Evolutionary conservation across 2,329 filamentous ascomycete species (phyloP).

Genomic region (Fusarium sp.): DNA sequence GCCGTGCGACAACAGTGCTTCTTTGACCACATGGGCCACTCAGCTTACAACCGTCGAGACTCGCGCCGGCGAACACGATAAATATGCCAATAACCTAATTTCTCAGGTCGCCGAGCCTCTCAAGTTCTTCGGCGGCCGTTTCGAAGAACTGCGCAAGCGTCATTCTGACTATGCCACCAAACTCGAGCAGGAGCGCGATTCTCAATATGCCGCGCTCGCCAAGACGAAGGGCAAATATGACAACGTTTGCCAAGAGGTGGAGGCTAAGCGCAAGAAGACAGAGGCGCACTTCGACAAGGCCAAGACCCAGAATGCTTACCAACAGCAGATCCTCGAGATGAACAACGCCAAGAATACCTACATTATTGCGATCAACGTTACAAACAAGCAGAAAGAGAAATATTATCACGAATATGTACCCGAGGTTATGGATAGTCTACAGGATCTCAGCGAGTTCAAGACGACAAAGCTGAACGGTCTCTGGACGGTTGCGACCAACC

Average conservation of each 20-base stretch:
- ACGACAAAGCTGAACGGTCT: constrained; percentile 85
- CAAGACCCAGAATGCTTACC: constrained; percentile 91
- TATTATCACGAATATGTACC: constrained; percentile 98
- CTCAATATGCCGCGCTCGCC: constrained; percentile 83
- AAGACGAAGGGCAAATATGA: constrained; percentile 97
- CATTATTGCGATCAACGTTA: constrained; percentile 93
- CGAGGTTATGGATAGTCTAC: constrained; percentile 90
- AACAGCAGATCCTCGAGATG: constrained; percentile 94
- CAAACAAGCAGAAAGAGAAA: constrained; percentile 96
- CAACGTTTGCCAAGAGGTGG: constrained; percentile 90
- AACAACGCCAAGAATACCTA: constrained; percentile 99
- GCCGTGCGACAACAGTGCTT: constrained; percentile 70
- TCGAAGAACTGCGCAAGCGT: constrained; percentile 92
- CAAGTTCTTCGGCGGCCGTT: constrained; percentile 77
- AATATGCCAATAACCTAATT: constrained; percentile 82
- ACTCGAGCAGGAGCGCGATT: constrained; percentile 88
- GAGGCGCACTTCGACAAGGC: constrained; percentile 94
- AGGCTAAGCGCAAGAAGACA: constrained; percentile 92
- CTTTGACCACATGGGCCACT: constrained; percentile 95
- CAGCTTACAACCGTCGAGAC: constrained; percentile 91
- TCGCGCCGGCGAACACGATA: constrained; percentile 88
- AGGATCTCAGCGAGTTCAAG: constrained; percentile 92
- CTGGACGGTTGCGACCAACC: constrained; percentile 82
- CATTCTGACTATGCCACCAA: constrained; percentile 90
- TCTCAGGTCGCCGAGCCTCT: constrained; percentile 87